Evolutionary conservation across 345 rosid genomes (phyloP).

Genomic region (Gossypium ekmanianum): DNA sequence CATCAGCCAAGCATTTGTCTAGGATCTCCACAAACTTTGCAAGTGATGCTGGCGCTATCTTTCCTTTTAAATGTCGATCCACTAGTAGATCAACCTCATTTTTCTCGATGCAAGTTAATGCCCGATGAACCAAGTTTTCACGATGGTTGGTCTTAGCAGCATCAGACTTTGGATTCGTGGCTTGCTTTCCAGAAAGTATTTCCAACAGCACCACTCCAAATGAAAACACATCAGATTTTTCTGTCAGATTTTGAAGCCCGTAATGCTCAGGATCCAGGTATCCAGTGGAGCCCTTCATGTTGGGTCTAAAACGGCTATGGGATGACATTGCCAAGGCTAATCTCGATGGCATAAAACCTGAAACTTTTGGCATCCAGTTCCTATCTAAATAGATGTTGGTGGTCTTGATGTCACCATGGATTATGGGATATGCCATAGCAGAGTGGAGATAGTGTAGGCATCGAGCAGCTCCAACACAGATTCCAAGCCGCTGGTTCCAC

Average conservation of each 20-base stretch:
- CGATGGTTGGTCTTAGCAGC: neutral
- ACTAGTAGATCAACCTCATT: neutral
- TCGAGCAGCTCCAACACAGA: constrained; percentile 36
- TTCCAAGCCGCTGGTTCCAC: constrained; percentile 39
- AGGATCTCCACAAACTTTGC: neutral
- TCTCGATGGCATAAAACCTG: constrained; percentile 37
- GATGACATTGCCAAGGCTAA: constrained; percentile 24
- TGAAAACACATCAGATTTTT: constrained; percentile 39
- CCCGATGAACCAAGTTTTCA: constrained; percentile 7
- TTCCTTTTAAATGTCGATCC: constrained; percentile 5
- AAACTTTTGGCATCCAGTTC: constrained; percentile 35
- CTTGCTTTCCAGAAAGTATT: constrained; percentile 33
- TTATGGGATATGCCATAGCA: constrained; percentile 27
- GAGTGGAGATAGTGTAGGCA: constrained; percentile 41
- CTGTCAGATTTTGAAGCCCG: constrained; percentile 33
- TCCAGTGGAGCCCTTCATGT: constrained; percentile 30
- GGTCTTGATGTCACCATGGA: constrained; percentile 34
- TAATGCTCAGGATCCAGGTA: constrained; percentile 35
- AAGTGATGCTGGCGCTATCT: neutral
- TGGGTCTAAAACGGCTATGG: constrained; percentile 19
- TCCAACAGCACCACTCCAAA: constrained; percentile 36
- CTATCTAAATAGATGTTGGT: constrained; percentile 35
- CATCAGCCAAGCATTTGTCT: neutral
- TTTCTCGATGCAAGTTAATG: neutral
- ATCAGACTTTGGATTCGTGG: constrained; percentile 24